Evolutionary conservation across 1,284 basidiomycete genomes (phyloP), one percentile per base, ranked within the genome.

Genomic region (Amylostereum areolatum): DNA sequence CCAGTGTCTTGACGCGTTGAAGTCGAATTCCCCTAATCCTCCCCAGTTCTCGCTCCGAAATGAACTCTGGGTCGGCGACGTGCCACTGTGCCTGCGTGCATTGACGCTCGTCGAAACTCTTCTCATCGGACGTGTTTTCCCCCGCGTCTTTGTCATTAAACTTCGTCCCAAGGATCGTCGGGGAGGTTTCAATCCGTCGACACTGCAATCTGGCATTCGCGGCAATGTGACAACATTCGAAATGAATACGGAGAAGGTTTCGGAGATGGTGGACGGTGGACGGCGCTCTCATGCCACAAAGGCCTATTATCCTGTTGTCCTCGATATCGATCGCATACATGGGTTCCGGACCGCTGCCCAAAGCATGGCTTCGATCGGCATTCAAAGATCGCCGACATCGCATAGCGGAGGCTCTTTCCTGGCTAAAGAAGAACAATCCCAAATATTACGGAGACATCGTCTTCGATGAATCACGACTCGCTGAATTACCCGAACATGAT

Each of bases 381-480:
- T 63, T 64, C 43, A 47, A 57, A 25, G 61, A 65, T 8, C 48
- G 60, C 4, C 52, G 61, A 5, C 27, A 48, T 0, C 31, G 48
- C n/a, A 59, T 66, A 2, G 29, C 7, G 1, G 46, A 49, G 4
- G 62, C 63, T 3, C 48, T 71, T 0, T 0, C 8, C 0, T 70
- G 68, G 67, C 42, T 73, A 37, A 67, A 68, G 43, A 35, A 24
- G 2, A 60, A 71, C 50, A 72, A 73, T 52, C 54, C 57, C 0
- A 52, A 62, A 3, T 73, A 71, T 46, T 59, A 60, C 42, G 50
- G 50, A 0, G 58, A 65, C 35, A 62, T 71, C 6, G 43, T 54
- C 2, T 65, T 73, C 5, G 54, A 52, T 10, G 46, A 57, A 9
- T 48, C 50, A 3, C 47, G 53, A 0, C 40, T 72, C 2, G 11